Percentiles rank a stretch among this genome's conserved stretches.
phyloP scores from a whole-genome alignment of 768 basidiomycete genomes.

The Suillus lakei region DNA sequence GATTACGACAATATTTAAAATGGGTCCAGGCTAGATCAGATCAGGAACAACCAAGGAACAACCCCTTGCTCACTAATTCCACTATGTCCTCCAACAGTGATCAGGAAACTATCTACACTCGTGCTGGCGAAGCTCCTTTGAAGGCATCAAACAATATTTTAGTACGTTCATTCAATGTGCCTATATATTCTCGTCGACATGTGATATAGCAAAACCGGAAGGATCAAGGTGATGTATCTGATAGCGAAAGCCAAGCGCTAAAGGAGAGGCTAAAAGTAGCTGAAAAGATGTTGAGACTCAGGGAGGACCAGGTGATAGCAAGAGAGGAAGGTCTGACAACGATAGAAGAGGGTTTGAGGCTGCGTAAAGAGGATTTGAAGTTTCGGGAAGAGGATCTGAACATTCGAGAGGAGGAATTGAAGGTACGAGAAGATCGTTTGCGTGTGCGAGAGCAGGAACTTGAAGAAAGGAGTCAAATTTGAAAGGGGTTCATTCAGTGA shows the following conservation, averaged over 20 bases:
- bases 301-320: neutral
- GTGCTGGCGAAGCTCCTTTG: neutral
- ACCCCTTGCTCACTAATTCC: neutral
- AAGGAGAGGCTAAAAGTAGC: conserved; percentile 5
- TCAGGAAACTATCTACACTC: neutral
- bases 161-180: neutral
- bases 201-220: neutral
- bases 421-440: conserved; percentile 5
- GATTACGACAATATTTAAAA: conserved; percentile 3
- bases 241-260: neutral
- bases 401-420: conserved; percentile 4
- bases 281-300: neutral
- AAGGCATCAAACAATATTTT: neutral
- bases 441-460: neutral
- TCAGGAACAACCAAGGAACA: conserved; percentile 3
- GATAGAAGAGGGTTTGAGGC: conserved; percentile 4
- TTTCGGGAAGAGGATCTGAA: conserved; percentile 4
- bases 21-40: neutral
- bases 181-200: neutral
- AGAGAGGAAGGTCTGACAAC: conserved; percentile 4
- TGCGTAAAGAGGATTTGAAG: conserved; percentile 6
- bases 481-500: neutral
- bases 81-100: neutral
- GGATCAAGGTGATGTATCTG: conserved; percentile 2
- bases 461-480: neutral